These are phyloP conservation scores for Begonia fuchsioides DNA, from an alignment of 306 rosid species.

Conservation along the genomic window DNA sequence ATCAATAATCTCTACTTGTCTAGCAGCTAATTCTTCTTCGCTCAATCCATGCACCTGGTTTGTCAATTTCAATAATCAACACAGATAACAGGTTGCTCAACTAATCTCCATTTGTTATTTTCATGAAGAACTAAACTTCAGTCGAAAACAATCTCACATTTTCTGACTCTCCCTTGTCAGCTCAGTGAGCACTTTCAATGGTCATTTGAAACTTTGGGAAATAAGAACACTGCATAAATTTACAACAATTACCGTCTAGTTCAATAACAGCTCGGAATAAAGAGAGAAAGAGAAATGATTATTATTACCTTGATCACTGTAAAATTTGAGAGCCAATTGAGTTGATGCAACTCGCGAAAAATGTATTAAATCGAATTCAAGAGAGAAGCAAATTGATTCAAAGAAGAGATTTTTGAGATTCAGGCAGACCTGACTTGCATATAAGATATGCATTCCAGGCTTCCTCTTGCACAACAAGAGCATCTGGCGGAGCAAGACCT, in stretches of 20 bases:
- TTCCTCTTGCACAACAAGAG: conserved; percentile 36
- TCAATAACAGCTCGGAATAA: neutral
- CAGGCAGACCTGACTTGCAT: conserved; percentile 32
- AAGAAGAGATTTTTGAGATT: neutral
- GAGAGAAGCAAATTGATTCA: neutral
- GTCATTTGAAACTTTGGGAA: conserved; percentile 28
- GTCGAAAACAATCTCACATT: conserved; percentile 14
- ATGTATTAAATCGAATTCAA: no score
- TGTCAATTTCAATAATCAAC: conserved; percentile 1
- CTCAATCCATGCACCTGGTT: conserved; percentile 32
- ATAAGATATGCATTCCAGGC: conserved; percentile 39
- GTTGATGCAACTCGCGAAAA: conserved; percentile 3
- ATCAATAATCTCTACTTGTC: conserved; percentile 28
- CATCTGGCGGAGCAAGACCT: conserved; percentile 30
- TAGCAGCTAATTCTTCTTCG: conserved; percentile 22
- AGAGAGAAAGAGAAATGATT: neutral
- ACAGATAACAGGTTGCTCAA: no score
- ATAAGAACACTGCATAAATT: conserved; percentile 30
- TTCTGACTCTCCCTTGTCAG: conserved; percentile 29
- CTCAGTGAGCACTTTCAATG: conserved; percentile 22
- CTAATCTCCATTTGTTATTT: no score
- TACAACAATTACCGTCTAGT: conserved; percentile 1
- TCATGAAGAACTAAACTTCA: neutral
- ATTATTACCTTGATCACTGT: conserved; percentile 24
- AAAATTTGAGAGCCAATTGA: conserved; percentile 5